Percentiles rank a stretch among this genome's conserved stretches.
Conservation (phyloP, 2,329 filamentous ascomycete genomes). For the Plenodomus biglobosus region DNA sequence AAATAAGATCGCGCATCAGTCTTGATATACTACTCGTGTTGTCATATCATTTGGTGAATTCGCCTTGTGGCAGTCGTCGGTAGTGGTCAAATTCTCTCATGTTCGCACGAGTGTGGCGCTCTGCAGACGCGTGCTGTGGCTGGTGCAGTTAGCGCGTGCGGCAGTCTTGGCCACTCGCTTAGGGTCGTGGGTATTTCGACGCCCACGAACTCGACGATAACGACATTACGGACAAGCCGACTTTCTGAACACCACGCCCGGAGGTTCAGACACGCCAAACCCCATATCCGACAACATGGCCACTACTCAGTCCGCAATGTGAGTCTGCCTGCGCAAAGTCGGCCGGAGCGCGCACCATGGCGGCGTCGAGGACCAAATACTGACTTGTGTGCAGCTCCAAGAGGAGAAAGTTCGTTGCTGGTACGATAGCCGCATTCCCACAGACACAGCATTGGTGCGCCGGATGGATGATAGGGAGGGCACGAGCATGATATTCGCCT, state of each 20-base stretch:
- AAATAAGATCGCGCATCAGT: too few species aligned
- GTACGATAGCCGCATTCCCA: constrained; percentile 39
- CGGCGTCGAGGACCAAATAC: constrained; percentile 12
- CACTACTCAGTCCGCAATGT: constrained; percentile 47
- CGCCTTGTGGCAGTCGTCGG: background rate
- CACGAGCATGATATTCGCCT: background rate
- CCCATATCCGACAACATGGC: constrained; percentile 44
- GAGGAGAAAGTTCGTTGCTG: constrained; percentile 70
- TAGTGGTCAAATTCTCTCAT: background rate
- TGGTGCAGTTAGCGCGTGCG: background rate
- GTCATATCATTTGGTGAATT: too few species aligned
- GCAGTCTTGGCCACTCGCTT: background rate
- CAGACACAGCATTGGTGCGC: constrained; percentile 6
- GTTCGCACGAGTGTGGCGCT: background rate
- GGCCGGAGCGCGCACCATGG: constrained; percentile 3
- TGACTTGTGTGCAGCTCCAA: constrained; percentile 66
- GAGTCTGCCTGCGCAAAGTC: constrained; percentile 22
- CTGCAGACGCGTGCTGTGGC: background rate
- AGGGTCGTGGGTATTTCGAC: background rate
- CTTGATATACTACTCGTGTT: too few species aligned
- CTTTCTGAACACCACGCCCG: constrained; percentile 37
- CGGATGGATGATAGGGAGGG: background rate
- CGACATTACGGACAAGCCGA: constrained; percentile 34
- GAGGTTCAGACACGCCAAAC: constrained; percentile 42
- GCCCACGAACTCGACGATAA: constrained; percentile 1